Percentiles rank a stretch among this genome's conserved stretches.
phyloP scores from a whole-genome alignment of 2,329 filamentous ascomycete genomes.

The Pseudogymnoascus sp. region DNA sequence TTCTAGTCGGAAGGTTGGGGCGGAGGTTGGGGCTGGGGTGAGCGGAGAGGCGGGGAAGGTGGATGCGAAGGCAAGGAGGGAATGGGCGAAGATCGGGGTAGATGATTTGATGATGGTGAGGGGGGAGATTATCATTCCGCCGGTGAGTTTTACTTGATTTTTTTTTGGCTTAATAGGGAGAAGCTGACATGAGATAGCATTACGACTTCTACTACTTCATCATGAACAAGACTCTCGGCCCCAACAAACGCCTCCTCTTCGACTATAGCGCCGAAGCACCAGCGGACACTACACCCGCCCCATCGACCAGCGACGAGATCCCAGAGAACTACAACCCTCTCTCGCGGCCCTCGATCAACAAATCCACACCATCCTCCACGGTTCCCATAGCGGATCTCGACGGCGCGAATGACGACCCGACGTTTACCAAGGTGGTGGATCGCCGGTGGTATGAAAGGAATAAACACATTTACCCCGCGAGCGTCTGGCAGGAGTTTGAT shows the following conservation, averaged over 20 bases:
- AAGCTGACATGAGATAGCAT: conserved; percentile 52
- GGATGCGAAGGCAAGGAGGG: conserved; percentile 56
- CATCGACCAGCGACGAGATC: conserved; percentile 11
- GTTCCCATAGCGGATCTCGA: conserved; percentile 51
- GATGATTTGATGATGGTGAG: conserved; percentile 92
- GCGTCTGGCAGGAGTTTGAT: conserved; percentile 91
- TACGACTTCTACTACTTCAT: conserved; percentile 98
- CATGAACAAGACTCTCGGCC: conserved; percentile 73
- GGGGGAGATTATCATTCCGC: conserved; percentile 85
- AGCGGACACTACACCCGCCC: conserved; percentile 11
- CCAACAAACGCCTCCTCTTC: conserved; percentile 68
- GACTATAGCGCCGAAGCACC: conserved; percentile 56
- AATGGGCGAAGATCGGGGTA: conserved; percentile 90
- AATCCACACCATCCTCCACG: conserved; percentile 16
- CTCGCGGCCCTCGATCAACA: conserved; percentile 30
- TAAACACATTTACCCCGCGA: conserved; percentile 97
- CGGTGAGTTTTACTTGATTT: conserved; percentile 53
- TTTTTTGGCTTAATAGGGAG: not conserved
- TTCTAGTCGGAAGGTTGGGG: conserved; percentile 81
- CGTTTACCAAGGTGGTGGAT: conserved; percentile 87
- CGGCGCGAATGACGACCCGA: conserved; percentile 70
- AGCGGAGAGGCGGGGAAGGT: conserved; percentile 49
- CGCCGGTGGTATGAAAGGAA: conserved; percentile 94
- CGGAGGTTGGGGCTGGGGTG: conserved; percentile 66
- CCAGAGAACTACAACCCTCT: conserved; percentile 33